Evolutionary conservation across 495 filamentous ascomycete genomes (phyloP).

Genomic region (Aspergillus nidulans): DNA sequence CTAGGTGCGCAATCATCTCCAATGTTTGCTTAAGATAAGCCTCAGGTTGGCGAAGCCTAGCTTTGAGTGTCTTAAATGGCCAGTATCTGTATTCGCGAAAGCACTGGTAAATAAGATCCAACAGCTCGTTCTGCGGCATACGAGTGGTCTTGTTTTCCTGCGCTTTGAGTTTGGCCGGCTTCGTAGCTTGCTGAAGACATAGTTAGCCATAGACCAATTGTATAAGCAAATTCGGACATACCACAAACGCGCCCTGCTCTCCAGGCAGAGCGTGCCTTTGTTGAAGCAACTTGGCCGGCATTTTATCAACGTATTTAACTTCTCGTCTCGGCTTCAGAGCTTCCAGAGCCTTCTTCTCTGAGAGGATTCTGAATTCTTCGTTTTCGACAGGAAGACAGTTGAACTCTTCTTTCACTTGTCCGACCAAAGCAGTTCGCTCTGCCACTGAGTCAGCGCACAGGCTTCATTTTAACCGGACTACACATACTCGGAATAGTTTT

Average conservation of each 20-base stretch:
- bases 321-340: constrained; percentile 59
- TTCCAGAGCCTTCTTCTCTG: constrained; percentile 56
- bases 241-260: constrained; percentile 37
- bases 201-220: constrained; percentile 13
- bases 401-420: constrained; percentile 69
- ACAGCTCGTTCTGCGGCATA: constrained; percentile 78
- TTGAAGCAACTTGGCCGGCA: constrained; percentile 36
- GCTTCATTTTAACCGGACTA: background rate
- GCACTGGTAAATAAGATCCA: constrained; percentile 74
- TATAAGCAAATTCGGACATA: constrained; percentile 21
- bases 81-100: constrained; percentile 86
- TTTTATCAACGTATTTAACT: constrained; percentile 38
- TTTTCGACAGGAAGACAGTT: constrained; percentile 73
- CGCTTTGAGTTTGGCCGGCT: constrained; percentile 36
- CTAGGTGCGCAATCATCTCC: constrained; percentile 73
- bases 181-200: constrained; percentile 31
- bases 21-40: constrained; percentile 82
- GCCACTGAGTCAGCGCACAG: constrained; percentile 20
- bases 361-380: constrained; percentile 60
- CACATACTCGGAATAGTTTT: constrained; percentile 77
- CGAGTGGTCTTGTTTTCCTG: constrained; percentile 80
- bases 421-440: constrained; percentile 80
- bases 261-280: constrained; percentile 34
- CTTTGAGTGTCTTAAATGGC: constrained; percentile 77
- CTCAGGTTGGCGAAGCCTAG: constrained; percentile 75